These are phyloP conservation scores for Colletotrichum falcatum DNA, from an alignment of 2,329 filamentous ascomycete species.

Conservation along the genomic window DNA sequence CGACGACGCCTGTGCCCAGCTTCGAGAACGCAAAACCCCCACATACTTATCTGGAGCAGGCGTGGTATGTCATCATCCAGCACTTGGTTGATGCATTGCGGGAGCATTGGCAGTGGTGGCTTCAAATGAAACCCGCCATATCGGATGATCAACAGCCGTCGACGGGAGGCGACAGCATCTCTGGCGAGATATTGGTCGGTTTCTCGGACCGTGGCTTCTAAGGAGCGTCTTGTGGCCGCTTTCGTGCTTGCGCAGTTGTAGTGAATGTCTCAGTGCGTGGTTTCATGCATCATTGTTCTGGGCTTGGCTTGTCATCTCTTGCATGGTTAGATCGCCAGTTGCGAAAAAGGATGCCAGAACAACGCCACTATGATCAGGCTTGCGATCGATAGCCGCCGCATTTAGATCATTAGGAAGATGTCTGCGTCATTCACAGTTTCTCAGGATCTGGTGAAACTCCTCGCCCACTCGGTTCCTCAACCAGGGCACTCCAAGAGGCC, in stretches of 20 bases:
- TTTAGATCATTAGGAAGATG: neutral
- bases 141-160: neutral
- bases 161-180: neutral
- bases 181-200: neutral
- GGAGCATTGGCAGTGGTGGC: neutral
- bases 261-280: neutral
- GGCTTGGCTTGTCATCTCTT: neutral
- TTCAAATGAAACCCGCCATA: neutral
- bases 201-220: too few relatives aligned
- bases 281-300: neutral
- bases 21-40: neutral
- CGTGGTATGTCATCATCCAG: neutral
- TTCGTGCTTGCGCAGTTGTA: neutral
- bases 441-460: too few relatives aligned
- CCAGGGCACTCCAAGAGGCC: too few relatives aligned
- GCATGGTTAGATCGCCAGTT: too few relatives aligned
- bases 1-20: neutral
- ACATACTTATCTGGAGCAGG: conserved; percentile 2
- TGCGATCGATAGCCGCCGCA: too few relatives aligned
- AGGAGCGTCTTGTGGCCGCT: too few relatives aligned
- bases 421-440: neutral
- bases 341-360: neutral
- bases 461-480: neutral
- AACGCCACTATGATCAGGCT: neutral
- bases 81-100: neutral